These are phyloP conservation scores for Jackrogersella minutella DNA, from an alignment of 495 filamentous ascomycete genomes.

Conservation along the genomic window DNA sequence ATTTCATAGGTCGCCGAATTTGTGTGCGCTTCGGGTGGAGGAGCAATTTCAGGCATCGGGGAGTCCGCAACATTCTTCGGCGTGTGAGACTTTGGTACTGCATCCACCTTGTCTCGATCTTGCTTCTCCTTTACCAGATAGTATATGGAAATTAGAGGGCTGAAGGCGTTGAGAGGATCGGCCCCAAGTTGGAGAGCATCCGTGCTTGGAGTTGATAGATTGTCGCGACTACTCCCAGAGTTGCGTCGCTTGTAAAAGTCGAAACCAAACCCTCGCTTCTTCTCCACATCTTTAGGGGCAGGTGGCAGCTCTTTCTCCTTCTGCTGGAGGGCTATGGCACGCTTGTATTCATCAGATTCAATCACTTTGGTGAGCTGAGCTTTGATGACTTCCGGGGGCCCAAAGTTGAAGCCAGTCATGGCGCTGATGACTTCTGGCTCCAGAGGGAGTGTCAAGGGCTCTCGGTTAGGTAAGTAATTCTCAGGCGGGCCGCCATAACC, in stretches of 20 bases:
- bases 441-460: conserved; percentile 84
- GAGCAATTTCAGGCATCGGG: conserved; percentile 70
- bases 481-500: conserved; percentile 86
- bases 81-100: conserved; percentile 66
- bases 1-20: conserved; percentile 83
- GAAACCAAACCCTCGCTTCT: conserved; percentile 86
- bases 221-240: conserved; percentile 86
- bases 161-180: conserved; percentile 93
- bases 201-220: conserved; percentile 81
- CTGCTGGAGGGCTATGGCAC: conserved; percentile 68
- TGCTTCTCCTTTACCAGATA: conserved; percentile 95
- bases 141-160: conserved; percentile 92
- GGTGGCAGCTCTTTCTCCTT: conserved; percentile 70
- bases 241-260: conserved; percentile 97
- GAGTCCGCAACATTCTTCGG: conserved; percentile 57
- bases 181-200: conserved; percentile 83
- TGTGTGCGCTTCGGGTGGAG: conserved; percentile 91
- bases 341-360: conserved; percentile 90
- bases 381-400: conserved; percentile 80
- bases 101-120: conserved; percentile 76
- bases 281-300: conserved; percentile 73
- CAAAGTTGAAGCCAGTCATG: conserved; percentile 99
- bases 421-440: conserved; percentile 84
- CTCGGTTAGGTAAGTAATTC: conserved; percentile 84
- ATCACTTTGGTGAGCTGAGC: conserved; percentile 82